Conservation (phyloP, 441 rosid species). For the Rhodomyrtus psidioides region DNA sequence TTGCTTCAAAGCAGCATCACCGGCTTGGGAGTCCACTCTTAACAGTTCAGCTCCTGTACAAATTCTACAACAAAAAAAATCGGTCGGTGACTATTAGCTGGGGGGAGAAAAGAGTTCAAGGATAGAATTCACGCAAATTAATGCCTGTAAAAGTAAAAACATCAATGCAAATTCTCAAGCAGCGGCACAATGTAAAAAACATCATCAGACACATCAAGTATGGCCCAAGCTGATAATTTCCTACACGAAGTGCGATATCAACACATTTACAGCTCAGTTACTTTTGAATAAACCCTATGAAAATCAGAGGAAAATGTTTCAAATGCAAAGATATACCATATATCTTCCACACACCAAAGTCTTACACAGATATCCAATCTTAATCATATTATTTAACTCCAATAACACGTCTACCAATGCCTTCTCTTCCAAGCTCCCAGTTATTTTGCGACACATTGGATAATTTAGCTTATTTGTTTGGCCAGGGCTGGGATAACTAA, state of each 20-base stretch:
- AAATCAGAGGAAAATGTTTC: not conserved
- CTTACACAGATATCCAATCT: not conserved
- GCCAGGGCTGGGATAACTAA: not conserved
- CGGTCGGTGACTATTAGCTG: not conserved
- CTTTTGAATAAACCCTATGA: not conserved
- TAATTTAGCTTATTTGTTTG: not conserved
- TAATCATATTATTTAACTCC: not conserved
- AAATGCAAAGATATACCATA: not conserved
- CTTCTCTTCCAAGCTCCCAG: not conserved
- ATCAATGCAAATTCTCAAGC: not conserved
- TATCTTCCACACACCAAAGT: not conserved
- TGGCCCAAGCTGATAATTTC: not conserved
- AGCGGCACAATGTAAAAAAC: not conserved
- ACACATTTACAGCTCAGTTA: not conserved
- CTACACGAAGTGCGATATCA: not conserved
- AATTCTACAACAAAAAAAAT: conserved; percentile 26
- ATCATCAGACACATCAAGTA: not conserved
- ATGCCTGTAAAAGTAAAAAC: not conserved
- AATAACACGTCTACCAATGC: not conserved
- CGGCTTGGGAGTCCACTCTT: conserved; percentile 35
- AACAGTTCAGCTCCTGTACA: conserved; percentile 69
- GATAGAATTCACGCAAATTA: not conserved
- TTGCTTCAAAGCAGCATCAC: conserved; percentile 67
- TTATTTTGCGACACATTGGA: not conserved
- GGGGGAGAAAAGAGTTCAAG: not conserved